Conservation (phyloP, 2,329 filamentous ascomycete species). For the Ceratocystis cubensis region DNA sequence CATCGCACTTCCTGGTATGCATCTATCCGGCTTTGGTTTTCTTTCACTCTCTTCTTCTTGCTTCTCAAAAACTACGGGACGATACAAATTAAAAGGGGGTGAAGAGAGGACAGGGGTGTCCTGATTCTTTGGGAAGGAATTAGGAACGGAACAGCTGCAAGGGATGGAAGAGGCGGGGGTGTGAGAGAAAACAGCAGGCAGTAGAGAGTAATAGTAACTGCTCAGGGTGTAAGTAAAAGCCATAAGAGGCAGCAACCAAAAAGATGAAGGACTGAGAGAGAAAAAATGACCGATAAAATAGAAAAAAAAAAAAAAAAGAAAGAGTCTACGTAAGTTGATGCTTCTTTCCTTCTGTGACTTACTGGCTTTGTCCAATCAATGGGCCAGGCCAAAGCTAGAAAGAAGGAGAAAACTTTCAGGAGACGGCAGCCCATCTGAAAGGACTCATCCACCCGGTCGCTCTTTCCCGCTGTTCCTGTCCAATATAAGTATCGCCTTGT, state of each 20-base stretch:
- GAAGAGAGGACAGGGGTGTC: background rate
- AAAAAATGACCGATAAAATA: background rate
- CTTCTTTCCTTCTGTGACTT: constrained; percentile 1
- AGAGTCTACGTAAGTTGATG: background rate
- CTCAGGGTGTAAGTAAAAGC: background rate
- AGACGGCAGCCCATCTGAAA: background rate
- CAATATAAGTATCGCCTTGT: background rate
- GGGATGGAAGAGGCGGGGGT: background rate
- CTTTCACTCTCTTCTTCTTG: background rate
- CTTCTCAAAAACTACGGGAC: background rate
- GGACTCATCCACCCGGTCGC: background rate
- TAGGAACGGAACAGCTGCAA: background rate
- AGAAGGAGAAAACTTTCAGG: background rate
- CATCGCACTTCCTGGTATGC: background rate
- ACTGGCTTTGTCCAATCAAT: background rate
- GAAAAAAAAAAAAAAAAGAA: background rate
- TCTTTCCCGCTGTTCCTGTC: background rate
- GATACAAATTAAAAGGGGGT: background rate
- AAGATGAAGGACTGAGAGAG: background rate
- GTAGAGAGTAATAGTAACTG: background rate
- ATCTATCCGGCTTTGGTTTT: background rate
- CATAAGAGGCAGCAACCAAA: background rate
- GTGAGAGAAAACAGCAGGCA: background rate
- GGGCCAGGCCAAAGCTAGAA: background rate
- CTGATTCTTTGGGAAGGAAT: background rate